Evolutionary conservation across 2,329 filamentous ascomycete species (phyloP).

Genomic region (Nothophaeocryptopus gaeumannii): DNA sequence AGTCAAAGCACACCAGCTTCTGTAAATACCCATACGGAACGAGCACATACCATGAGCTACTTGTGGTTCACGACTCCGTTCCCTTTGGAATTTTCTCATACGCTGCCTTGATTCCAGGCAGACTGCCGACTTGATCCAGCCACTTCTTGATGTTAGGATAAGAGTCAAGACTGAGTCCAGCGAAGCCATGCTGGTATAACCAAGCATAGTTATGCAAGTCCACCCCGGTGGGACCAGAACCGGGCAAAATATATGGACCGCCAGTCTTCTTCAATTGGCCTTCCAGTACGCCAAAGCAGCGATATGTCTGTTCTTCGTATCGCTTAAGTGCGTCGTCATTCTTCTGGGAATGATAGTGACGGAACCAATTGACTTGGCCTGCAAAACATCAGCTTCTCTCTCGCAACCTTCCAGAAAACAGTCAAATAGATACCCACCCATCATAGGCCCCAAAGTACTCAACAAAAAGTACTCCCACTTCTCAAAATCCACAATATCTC

Average conservation of each 20-base stretch:
- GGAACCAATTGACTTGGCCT: slow-evolving; percentile 42
- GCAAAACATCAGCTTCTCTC: slow-evolving; percentile 4
- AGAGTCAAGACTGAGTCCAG: slow-evolving; percentile 40
- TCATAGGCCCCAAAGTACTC: slow-evolving; percentile 43
- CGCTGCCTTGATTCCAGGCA: slow-evolving; percentile 41
- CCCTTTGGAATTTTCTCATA: slow-evolving; percentile 39
- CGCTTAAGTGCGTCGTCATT: slow-evolving; percentile 44
- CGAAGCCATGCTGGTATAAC: slow-evolving; percentile 40
- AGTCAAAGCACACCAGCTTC: too few species aligned
- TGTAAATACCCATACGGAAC: too few species aligned
- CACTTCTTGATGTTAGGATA: slow-evolving; percentile 43
- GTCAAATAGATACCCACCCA: slow-evolving; percentile 28
- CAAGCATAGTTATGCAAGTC: slow-evolving; percentile 46
- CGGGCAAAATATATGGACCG: slow-evolving; percentile 39
- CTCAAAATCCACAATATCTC: slow-evolving; percentile 43
- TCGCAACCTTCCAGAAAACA: neutral
- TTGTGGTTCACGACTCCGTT: slow-evolving; percentile 15
- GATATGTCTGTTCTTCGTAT: slow-evolving; percentile 41
- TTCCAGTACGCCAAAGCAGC: slow-evolving; percentile 45
- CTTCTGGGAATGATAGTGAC: slow-evolving; percentile 39
- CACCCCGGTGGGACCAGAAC: slow-evolving; percentile 37
- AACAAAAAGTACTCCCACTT: slow-evolving; percentile 48
- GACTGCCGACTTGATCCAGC: slow-evolving; percentile 36
- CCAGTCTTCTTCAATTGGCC: slow-evolving; percentile 40
- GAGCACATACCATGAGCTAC: too few species aligned